A percentile compares a stretch with the other conserved stretches of the same genome.
Conservation (phyloP, 2,329 filamentous ascomycete species). For the Xylariaceae sp. region DNA sequence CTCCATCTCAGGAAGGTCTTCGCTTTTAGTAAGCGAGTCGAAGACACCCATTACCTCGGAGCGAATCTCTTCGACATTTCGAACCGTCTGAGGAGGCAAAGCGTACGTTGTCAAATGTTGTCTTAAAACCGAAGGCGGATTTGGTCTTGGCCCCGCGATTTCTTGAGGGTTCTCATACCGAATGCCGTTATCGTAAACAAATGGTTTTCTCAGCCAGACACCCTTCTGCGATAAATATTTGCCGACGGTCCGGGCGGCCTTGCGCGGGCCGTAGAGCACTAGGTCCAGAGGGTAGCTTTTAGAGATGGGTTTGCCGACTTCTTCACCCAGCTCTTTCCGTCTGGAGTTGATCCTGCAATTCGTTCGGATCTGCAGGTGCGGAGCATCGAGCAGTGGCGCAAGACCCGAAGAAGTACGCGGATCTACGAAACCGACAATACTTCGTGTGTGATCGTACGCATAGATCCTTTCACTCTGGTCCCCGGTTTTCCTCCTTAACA, state of each 20-base stretch:
- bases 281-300: conserved; percentile 61
- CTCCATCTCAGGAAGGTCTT: conserved; percentile 71
- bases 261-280: conserved; percentile 74
- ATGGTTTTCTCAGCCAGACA: conserved; percentile 62
- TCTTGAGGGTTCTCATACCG: conserved; percentile 74
- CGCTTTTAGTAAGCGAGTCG: conserved; percentile 71
- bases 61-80: conserved; percentile 81
- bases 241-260: conserved; percentile 62
- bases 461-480: conserved; percentile 60
- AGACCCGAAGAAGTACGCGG: conserved; percentile 61
- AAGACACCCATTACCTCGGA: conserved; percentile 84
- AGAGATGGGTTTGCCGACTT: conserved; percentile 59
- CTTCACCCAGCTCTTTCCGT: conserved; percentile 59
- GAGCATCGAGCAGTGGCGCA: conserved; percentile 67
- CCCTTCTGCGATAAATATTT: conserved; percentile 61
- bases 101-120: conserved; percentile 32
- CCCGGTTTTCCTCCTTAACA: conserved; percentile 56
- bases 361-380: conserved; percentile 60
- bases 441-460: conserved; percentile 66
- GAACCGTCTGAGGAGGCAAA: conserved; percentile 36
- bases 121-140: conserved; percentile 30
- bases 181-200: conserved; percentile 53
- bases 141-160: conserved; percentile 44
- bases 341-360: conserved; percentile 67
- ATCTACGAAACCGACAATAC: conserved; percentile 74